phyloP scores from a whole-genome alignment of 768 basidiomycete genomes.

The Mycena amicta region DNA sequence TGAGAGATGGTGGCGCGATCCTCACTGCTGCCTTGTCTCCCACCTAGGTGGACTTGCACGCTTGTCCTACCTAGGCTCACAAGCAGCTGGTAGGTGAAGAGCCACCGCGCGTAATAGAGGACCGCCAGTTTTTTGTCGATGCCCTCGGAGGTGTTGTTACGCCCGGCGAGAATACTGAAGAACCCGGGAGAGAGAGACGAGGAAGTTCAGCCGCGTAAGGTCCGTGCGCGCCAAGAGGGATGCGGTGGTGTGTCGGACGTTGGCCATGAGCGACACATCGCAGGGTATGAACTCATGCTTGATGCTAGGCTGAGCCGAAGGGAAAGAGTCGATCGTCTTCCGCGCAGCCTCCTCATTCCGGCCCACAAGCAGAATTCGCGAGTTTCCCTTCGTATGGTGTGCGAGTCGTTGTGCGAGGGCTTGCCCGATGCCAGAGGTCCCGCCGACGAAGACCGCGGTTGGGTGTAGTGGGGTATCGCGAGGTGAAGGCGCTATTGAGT shows the following conservation, averaged over 20 bases:
- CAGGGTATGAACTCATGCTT: constrained; percentile 39
- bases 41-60: no score
- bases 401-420: constrained; percentile 39
- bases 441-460: constrained; percentile 29
- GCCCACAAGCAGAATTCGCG: constrained; percentile 43
- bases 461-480: constrained; percentile 13
- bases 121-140: constrained; percentile 40
- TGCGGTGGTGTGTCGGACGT: constrained; percentile 30
- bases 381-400: constrained; percentile 38
- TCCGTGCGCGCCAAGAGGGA: constrained; percentile 25
- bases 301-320: constrained; percentile 16
- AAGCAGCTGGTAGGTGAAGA: constrained; percentile 38
- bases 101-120: constrained; percentile 43
- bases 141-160: constrained; percentile 40
- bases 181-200: constrained; percentile 39
- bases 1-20: no score
- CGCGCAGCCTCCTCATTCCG: constrained; percentile 38
- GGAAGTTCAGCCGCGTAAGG: constrained; percentile 37
- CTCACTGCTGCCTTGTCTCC: no score
- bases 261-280: constrained; percentile 39
- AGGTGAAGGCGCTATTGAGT: constrained; percentile 12
- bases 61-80: no score
- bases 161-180: constrained; percentile 29
- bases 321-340: constrained; percentile 35
- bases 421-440: constrained; percentile 34